phyloP scores from a whole-genome alignment of 179 eudicot genomes.

The Silene vulgaris region DNA sequence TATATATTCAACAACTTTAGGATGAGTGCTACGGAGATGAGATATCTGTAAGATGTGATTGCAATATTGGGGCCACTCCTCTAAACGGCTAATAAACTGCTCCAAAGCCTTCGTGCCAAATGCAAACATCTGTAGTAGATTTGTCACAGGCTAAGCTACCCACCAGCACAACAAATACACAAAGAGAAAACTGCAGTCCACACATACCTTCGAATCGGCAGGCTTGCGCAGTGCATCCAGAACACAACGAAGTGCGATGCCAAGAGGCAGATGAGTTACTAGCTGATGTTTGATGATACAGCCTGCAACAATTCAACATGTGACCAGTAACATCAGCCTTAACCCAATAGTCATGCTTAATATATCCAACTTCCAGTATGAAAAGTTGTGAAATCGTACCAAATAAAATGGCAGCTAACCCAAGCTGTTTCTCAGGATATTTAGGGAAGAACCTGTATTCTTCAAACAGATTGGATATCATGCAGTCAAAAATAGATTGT shows the following conservation, averaged over 20 bases:
- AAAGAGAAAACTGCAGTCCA: neutral
- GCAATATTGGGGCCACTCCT: slow-evolving; percentile 96
- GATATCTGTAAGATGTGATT: slow-evolving; percentile 91
- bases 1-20: slow-evolving; percentile 69
- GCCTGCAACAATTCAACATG: slow-evolving; percentile 43
- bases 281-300: slow-evolving; percentile 86
- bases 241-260: slow-evolving; percentile 86
- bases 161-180: slow-evolving; percentile 16
- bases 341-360: neutral
- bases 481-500: slow-evolving; percentile 74
- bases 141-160: slow-evolving; percentile 13
- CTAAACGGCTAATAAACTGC: slow-evolving; percentile 78
- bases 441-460: slow-evolving; percentile 85
- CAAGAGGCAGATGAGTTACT: slow-evolving; percentile 87
- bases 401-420: slow-evolving; percentile 73
- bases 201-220: slow-evolving; percentile 72
- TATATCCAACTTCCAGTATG: neutral
- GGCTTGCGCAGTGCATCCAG: slow-evolving; percentile 86
- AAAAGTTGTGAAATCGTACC: slow-evolving; percentile 42
- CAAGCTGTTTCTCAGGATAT: slow-evolving; percentile 92
- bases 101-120: slow-evolving; percentile 88
- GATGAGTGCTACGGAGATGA: slow-evolving; percentile 74
- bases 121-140: slow-evolving; percentile 67
- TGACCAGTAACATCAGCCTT: slow-evolving; percentile 16
- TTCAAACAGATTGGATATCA: slow-evolving; percentile 85